These are phyloP conservation scores for Bipolaris sorokiniana DNA, from an alignment of 2,329 filamentous ascomycete species.

Conservation along the genomic window DNA sequence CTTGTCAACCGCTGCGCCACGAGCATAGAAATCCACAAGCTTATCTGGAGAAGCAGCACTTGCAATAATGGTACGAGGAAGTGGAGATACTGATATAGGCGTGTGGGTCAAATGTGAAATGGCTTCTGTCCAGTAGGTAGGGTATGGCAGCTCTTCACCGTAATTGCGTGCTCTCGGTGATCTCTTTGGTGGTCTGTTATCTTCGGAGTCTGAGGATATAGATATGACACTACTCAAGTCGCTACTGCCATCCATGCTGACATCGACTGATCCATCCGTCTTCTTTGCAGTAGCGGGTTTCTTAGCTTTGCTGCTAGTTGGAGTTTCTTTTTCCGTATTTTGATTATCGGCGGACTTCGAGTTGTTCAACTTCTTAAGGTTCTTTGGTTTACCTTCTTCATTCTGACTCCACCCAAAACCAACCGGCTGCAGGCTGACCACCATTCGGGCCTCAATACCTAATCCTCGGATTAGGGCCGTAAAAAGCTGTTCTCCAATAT, in stretches of 20 bases:
- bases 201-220: slow-evolving; percentile 57
- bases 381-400: slow-evolving; percentile 72
- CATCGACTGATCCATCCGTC: slow-evolving; percentile 8
- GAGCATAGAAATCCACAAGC: slow-evolving; percentile 77
- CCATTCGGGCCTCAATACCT: slow-evolving; percentile 80
- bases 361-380: slow-evolving; percentile 31
- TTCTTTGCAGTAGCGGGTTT: slow-evolving; percentile 13
- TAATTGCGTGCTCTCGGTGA: slow-evolving; percentile 58
- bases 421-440: slow-evolving; percentile 81
- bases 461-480: slow-evolving; percentile 81
- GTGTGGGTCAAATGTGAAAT: slow-evolving; percentile 81
- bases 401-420: slow-evolving; percentile 90
- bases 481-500: slow-evolving; percentile 88
- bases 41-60: slow-evolving; percentile 73
- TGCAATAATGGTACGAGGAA: slow-evolving; percentile 56
- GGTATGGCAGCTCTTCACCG: slow-evolving; percentile 79
- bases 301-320: slow-evolving; percentile 12
- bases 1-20: slow-evolving; percentile 81
- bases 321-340: neutral
- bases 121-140: slow-evolving; percentile 92
- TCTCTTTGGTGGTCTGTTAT: slow-evolving; percentile 57
- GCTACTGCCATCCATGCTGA: slow-evolving; percentile 52
- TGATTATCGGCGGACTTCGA: neutral
- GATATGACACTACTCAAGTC: slow-evolving; percentile 52
- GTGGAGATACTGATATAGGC: slow-evolving; percentile 77